phyloP scores from a whole-genome alignment of 2,329 filamentous ascomycete species.

The Bertia moriformis region DNA sequence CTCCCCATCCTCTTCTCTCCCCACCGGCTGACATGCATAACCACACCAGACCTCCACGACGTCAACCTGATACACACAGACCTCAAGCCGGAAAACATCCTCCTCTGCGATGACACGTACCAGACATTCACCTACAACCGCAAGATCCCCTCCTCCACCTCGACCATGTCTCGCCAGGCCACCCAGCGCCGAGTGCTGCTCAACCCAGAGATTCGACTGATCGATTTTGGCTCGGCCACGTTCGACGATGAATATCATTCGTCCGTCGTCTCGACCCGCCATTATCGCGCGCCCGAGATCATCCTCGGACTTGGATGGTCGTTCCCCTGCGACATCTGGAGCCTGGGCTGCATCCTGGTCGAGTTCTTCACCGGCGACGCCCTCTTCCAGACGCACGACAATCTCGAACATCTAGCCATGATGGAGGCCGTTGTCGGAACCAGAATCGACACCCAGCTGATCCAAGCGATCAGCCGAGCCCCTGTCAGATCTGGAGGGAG shows the following conservation, averaged over 20 bases:
- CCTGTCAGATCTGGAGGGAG: conserved; percentile 40
- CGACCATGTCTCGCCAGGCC: conserved; percentile 42
- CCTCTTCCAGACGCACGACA: conserved; percentile 60
- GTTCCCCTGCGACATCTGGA: conserved; percentile 61
- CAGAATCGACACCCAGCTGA: conserved; percentile 42
- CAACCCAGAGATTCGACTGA: conserved; percentile 55
- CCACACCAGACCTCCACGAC: conserved; percentile 85
- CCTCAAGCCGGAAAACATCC: conserved; percentile 57
- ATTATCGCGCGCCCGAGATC: conserved; percentile 58
- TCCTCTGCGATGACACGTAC: conserved; percentile 49
- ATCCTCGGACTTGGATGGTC: conserved; percentile 60
- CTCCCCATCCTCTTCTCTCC: conserved; percentile 1
- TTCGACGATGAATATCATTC: conserved; percentile 64
- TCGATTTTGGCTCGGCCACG: conserved; percentile 59
- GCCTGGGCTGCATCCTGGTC: conserved; percentile 60
- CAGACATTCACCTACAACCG: conserved; percentile 60
- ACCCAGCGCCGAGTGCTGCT: conserved; percentile 49
- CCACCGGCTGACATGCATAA: not conserved
- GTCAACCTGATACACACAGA: conserved; percentile 92
- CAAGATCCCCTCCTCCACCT: conserved; percentile 53
- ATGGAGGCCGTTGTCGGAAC: conserved; percentile 54
- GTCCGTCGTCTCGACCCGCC: conserved; percentile 55
- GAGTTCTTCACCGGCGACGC: conserved; percentile 61
- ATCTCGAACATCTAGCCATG: conserved; percentile 61
- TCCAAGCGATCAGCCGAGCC: conserved; percentile 40